These are phyloP conservation scores for Tetrapisispora fleetii DNA, from an alignment of 805 yeast genomes.

Conservation along the genomic window DNA sequence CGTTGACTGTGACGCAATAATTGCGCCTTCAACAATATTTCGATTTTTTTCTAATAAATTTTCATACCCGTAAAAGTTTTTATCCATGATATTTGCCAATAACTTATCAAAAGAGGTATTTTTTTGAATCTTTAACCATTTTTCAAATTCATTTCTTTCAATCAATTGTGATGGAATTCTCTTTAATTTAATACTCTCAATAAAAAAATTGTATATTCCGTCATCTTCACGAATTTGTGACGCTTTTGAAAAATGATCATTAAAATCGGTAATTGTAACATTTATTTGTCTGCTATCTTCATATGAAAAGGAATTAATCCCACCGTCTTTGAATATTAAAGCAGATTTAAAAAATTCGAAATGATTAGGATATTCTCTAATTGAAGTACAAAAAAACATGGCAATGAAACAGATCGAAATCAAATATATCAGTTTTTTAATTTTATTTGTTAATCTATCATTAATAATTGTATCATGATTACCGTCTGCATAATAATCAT, in stretches of 20 bases:
- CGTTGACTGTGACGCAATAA: constrained; percentile 78
- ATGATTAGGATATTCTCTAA: neutral
- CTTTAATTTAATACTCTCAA: constrained; percentile 8
- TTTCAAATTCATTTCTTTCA: constrained; percentile 28
- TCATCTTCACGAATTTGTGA: neutral
- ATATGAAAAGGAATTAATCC: neutral
- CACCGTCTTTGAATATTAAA: neutral
- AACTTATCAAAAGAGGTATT: constrained; percentile 34
- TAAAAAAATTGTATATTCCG: neutral
- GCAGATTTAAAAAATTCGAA: neutral
- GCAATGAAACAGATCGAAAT: neutral
- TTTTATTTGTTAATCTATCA: neutral
- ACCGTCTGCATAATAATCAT: neutral
- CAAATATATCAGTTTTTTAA: neutral
- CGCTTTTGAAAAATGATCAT: neutral
- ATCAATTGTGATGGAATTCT: constrained; percentile 9
- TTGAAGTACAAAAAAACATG: too few relatives aligned
- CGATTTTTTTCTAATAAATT: neutral
- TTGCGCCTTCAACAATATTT: constrained; percentile 41
- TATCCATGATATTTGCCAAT: constrained; percentile 41
- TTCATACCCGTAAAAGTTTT: neutral
- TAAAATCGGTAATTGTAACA: neutral
- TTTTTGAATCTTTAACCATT: constrained; percentile 38
- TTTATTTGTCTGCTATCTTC: neutral
- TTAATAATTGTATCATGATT: neutral